A percentile compares a stretch with the other conserved stretches of the same genome.
Evolutionary conservation across 2,329 filamentous ascomycete genomes (phyloP).

Genomic region (Penicillium sp.): DNA sequence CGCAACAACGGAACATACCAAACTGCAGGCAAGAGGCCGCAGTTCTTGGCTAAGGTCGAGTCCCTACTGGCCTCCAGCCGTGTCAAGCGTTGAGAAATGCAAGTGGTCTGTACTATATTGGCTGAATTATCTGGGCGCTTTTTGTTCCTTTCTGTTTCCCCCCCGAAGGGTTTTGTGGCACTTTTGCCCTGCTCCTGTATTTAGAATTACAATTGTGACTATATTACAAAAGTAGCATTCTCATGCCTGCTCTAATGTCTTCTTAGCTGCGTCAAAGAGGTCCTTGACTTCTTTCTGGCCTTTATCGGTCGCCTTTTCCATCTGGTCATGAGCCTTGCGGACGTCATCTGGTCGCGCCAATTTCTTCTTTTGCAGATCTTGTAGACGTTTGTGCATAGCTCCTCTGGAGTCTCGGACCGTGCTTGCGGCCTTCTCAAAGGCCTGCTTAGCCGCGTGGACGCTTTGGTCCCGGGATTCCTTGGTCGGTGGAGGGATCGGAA

Average conservation of each 20-base stretch:
- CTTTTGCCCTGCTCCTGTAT: conserved; percentile 2
- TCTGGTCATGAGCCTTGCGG: conserved; percentile 47
- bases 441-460: conserved; percentile 40
- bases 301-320: conserved; percentile 50
- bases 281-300: conserved; percentile 49
- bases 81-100: conserved; percentile 22
- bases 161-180: background rate
- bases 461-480: conserved; percentile 47
- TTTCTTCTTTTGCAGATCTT: conserved; percentile 46
- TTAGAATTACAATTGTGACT: conserved; percentile 14
- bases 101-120: conserved; percentile 22
- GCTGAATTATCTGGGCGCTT: conserved; percentile 7
- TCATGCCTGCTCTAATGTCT: conserved; percentile 37
- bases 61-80: conserved; percentile 33
- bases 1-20: conserved; percentile 45
- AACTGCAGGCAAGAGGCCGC: conserved; percentile 33
- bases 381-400: conserved; percentile 45
- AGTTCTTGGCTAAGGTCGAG: conserved; percentile 41
- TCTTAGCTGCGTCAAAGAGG: conserved; percentile 44
- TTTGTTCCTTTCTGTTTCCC: background rate
- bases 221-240: conserved; percentile 5
- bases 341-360: conserved; percentile 46
- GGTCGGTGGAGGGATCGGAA: conserved; percentile 48
- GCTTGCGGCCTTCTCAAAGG: conserved; percentile 43
- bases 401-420: conserved; percentile 45